Conservation (phyloP, 495 filamentous ascomycete species). For the Lasiosphaeria hispida region DNA sequence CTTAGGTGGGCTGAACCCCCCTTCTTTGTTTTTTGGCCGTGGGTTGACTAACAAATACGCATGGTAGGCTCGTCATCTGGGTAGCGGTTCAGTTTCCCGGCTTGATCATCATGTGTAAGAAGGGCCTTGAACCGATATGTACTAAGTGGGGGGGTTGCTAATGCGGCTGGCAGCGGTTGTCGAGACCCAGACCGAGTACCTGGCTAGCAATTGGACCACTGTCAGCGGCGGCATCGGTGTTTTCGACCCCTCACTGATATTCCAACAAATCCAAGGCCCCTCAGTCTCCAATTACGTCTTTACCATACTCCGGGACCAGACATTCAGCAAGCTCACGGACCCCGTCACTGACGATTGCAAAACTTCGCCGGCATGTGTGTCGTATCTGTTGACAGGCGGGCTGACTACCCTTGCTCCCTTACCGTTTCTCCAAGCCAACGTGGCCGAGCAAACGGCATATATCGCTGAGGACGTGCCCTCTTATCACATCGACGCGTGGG, state of each 20-base stretch:
- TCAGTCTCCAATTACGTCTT: not conserved
- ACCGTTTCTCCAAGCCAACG: no score
- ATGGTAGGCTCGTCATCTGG: not conserved
- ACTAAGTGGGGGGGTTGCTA: no score
- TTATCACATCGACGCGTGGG: no score
- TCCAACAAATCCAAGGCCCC: not conserved
- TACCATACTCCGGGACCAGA: no score
- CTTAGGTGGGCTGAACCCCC: no score
- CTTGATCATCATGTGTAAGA: conserved; percentile 2
- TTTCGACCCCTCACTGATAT: not conserved
- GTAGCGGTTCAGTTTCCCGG: conserved; percentile 4
- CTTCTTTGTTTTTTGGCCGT: not conserved
- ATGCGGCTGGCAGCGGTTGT: not conserved
- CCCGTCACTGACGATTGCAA: no score
- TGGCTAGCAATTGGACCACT: not conserved
- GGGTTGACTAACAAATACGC: not conserved
- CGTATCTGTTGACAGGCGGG: no score
- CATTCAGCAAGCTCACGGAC: not conserved
- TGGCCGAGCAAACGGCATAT: no score
- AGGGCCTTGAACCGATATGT: no score
- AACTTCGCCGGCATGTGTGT: no score
- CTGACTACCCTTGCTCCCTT: no score
- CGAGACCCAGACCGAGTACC: conserved; percentile 2
- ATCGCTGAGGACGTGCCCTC: no score
- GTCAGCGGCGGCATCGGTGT: conserved; percentile 5